Conservation (phyloP, 2,329 filamentous ascomycete genomes). For the Fusarium abutilonis region DNA sequence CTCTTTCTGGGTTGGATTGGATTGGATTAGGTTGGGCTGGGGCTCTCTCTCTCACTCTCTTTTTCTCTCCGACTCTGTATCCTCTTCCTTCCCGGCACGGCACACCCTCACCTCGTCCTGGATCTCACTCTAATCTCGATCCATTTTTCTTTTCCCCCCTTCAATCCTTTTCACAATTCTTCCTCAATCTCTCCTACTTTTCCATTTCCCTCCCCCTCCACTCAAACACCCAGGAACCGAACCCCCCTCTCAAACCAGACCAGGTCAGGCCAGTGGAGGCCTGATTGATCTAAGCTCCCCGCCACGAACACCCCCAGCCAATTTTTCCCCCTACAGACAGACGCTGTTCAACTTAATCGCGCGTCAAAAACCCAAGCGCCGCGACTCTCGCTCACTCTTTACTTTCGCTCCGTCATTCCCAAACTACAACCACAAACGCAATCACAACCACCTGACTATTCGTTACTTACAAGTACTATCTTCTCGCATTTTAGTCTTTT, state of each 20-base stretch:
- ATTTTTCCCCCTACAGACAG: conserved; percentile 42
- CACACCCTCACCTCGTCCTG: conserved; percentile 40
- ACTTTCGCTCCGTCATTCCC: conserved; percentile 25
- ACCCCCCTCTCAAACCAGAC: conserved; percentile 13
- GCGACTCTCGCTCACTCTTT: conserved; percentile 28
- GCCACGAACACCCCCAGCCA: conserved; percentile 40
- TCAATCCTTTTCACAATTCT: conserved; percentile 8
- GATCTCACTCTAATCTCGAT: conserved; percentile 40
- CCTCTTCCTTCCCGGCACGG: conserved; percentile 15
- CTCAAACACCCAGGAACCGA: conserved; percentile 10
- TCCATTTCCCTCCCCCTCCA: conserved; percentile 10
- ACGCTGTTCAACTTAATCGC: conserved; percentile 46
- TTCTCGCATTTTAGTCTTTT: conserved; percentile 16
- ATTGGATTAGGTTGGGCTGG: background rate
- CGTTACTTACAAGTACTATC: conserved; percentile 5
- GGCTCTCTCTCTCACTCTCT: conserved; percentile 3
- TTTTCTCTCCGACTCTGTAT: background rate
- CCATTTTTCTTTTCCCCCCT: conserved; percentile 27
- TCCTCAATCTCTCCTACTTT: conserved; percentile 11
- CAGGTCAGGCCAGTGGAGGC: conserved; percentile 14
- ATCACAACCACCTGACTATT: conserved; percentile 21
- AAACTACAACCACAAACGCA: conserved; percentile 32
- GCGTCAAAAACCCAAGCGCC: conserved; percentile 49
- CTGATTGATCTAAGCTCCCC: conserved; percentile 44
- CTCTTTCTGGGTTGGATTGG: background rate